Base-by-base conservation (phyloP, 306 rosid genomes). In the Casuarina glauca region DNA sequence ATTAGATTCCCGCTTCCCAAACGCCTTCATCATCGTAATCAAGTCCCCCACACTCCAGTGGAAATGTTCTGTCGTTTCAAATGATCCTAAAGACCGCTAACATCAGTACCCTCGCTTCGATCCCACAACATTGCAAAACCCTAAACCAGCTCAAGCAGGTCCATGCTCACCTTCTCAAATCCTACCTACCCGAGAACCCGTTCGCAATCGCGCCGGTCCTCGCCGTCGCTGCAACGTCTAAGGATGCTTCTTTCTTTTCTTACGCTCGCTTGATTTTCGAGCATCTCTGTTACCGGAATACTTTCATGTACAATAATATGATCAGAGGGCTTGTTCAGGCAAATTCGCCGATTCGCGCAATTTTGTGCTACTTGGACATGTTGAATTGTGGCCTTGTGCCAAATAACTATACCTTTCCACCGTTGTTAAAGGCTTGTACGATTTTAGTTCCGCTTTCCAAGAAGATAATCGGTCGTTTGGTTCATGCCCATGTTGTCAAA, bases 391-490 rank as follows among this genome's bases (percentile, higher is more conserved):
- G 88, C 55, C 9, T 89, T 51, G 69, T 74, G n/a, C 84, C 88
- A n/a, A 94, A 94, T 53, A 89, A 94, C 76, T 92, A 76, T 49
- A 94, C 97, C 0, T 94, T 94, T 68, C 97, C 97, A 2, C 90
- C 93, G 11, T 76, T 94, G 81, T 84, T 92, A 46, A 94, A 94
- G 57, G 91, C 97, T 6, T 92, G 91, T 76, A 48, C 83, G 57
- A 35, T 78, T 13, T 78, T 87, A 0, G 54, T n/a, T 20, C 67
- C 54, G 36, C 57, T 77, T 77, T 86, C 80, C 0, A 72, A 32
- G 26, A 5, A 62, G 0, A 7, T 2, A 48, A 48, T 46, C 9
- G 96, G 94, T 35, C 81, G 86, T 74, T 80, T 84, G 63, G 93
- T 90, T 72, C 98, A 89, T 64, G 90, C 76, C 68, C 97, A 92